Evolutionary conservation across 129 eudicot species (phyloP).

Genomic region (Flaveria trinervia): DNA sequence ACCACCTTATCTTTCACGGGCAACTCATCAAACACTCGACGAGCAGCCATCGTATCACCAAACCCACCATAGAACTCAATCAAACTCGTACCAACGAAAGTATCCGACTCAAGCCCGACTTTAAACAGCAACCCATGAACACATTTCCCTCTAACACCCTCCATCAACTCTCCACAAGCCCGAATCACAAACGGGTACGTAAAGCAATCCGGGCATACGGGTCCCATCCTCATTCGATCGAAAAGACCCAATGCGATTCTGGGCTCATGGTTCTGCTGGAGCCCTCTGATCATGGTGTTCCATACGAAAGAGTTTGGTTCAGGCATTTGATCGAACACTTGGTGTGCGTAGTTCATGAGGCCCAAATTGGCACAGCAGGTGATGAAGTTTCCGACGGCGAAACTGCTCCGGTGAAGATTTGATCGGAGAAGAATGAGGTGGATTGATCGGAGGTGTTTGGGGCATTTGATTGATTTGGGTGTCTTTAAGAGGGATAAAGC

Average conservation of each 20-base stretch:
- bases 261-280: constrained; percentile 36
- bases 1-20: constrained; percentile 49
- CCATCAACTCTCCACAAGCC: constrained; percentile 47
- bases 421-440: constrained; percentile 41
- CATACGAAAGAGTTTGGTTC: constrained; percentile 45
- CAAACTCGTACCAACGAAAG: constrained; percentile 47
- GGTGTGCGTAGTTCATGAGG: constrained; percentile 38
- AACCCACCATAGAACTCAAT: constrained; percentile 45
- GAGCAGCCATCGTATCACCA: constrained; percentile 39
- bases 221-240: constrained; percentile 39
- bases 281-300: constrained; percentile 53
- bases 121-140: constrained; percentile 47
- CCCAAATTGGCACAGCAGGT: constrained; percentile 52
- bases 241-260: constrained; percentile 31
- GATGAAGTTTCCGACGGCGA: constrained; percentile 35
- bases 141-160: constrained; percentile 40
- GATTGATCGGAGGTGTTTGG: constrained; percentile 31
- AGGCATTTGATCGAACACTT: constrained; percentile 42
- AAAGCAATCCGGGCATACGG: constrained; percentile 38
- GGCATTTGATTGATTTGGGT: constrained; percentile 30
- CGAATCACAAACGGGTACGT: constrained; percentile 56
- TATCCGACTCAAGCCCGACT: constrained; percentile 42
- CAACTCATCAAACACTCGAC: constrained; percentile 48
- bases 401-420: constrained; percentile 31
- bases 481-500: constrained; percentile 32